Evolutionary conservation across 495 filamentous ascomycete genomes (phyloP).

Genomic region (Neurospora sublineolata): DNA sequence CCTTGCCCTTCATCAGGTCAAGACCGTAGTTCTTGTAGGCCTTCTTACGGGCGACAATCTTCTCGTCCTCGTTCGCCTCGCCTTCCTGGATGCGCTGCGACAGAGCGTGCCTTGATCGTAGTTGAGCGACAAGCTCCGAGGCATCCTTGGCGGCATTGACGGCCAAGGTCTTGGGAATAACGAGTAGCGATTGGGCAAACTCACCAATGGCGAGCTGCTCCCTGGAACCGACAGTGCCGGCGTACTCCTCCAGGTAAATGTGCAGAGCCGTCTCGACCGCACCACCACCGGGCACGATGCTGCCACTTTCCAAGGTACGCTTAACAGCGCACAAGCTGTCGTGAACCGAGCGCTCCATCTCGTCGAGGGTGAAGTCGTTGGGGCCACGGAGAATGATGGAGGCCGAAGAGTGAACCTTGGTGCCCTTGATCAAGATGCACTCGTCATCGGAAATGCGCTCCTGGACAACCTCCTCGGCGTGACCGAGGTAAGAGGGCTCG

Average conservation of each 20-base stretch:
- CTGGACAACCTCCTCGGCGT: conserved; percentile 90
- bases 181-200: conserved; percentile 87
- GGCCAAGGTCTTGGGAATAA: conserved; percentile 92
- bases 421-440: conserved; percentile 93
- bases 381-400: conserved; percentile 93
- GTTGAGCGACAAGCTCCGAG: conserved; percentile 86
- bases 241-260: conserved; percentile 98
- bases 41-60: conserved; percentile 81
- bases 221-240: conserved; percentile 92
- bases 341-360: conserved; percentile 98
- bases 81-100: conserved; percentile 81
- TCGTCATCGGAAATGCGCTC: conserved; percentile 98
- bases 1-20: conserved; percentile 79
- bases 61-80: conserved; percentile 73
- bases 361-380: conserved; percentile 94
- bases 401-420: conserved; percentile 82
- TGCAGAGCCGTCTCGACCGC: conserved; percentile 98
- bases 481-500: conserved; percentile 74
- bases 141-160: conserved; percentile 96
- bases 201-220: conserved; percentile 98
- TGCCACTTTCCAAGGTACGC: conserved; percentile 90
- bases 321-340: conserved; percentile 95
- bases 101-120: conserved; percentile 87
- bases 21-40: conserved; percentile 97
- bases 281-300: conserved; percentile 90